phyloP scores from a whole-genome alignment of 768 basidiomycete genomes.

The Lactarius vividus region DNA sequence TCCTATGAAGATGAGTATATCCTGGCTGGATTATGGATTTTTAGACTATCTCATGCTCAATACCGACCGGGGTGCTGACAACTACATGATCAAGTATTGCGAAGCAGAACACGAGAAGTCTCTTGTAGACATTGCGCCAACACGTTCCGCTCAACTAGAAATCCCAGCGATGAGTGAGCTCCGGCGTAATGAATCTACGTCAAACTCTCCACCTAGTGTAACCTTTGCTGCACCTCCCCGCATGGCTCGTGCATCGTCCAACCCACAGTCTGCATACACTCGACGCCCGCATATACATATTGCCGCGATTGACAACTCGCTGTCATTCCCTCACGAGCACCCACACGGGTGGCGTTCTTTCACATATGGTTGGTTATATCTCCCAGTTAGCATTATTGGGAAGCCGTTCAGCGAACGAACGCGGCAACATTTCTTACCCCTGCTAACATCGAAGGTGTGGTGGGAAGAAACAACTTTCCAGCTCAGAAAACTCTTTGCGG shows the following conservation, averaged over 20 bases:
- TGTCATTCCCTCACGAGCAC: conserved; percentile 90
- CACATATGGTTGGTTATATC: conserved; percentile 85
- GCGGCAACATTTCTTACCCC: conserved; percentile 74
- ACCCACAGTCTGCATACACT: conserved; percentile 41
- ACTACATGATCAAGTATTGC: conserved; percentile 92
- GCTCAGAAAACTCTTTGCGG: conserved; percentile 69
- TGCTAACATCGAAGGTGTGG: conserved; percentile 82
- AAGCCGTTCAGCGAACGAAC: conserved; percentile 83
- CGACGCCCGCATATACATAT: conserved; percentile 82
- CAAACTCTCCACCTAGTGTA: conserved; percentile 27
- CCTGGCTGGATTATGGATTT: not conserved
- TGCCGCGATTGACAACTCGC: conserved; percentile 90
- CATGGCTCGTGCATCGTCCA: conserved; percentile 25
- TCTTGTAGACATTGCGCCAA: conserved; percentile 75
- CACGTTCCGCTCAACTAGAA: conserved; percentile 59
- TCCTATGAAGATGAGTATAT: not conserved
- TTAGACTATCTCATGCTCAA: conserved; percentile 90
- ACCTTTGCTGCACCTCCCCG: conserved; percentile 29
- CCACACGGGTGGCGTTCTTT: conserved; percentile 75
- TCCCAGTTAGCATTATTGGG: conserved; percentile 83
- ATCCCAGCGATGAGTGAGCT: conserved; percentile 77
- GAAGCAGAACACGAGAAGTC: conserved; percentile 77
- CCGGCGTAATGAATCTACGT: conserved; percentile 39
- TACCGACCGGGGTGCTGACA: conserved; percentile 85
- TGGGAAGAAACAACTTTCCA: conserved; percentile 87